Percentiles rank a stretch among this genome's conserved stretches.
Evolutionary conservation across 257 asterid genomes (phyloP).

Genomic region (Lycium ferocissimum): DNA sequence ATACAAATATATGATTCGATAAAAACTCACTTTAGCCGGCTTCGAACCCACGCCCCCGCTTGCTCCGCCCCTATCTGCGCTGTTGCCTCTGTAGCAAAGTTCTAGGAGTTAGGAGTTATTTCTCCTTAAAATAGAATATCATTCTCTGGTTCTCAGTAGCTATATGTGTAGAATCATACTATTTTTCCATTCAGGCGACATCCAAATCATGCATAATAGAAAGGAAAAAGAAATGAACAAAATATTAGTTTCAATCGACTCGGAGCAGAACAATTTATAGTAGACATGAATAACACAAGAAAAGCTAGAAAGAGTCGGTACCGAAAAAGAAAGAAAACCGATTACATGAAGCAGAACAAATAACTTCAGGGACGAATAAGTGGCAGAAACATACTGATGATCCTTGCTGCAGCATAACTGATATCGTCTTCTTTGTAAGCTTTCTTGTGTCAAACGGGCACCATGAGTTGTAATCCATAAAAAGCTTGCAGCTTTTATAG

Average conservation of each 20-base stretch:
- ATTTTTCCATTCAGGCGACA: neutral
- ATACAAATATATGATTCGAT: no score
- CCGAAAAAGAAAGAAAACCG: neutral
- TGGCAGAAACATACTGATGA: neutral
- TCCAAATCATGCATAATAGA: neutral
- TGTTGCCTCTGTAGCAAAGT: neutral
- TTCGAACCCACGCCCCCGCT: no score
- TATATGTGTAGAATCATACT: neutral
- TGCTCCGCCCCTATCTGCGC: neutral
- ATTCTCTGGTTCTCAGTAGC: neutral
- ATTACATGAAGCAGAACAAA: neutral
- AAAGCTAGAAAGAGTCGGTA: neutral
- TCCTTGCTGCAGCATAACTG: neutral
- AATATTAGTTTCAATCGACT: constrained; percentile 9
- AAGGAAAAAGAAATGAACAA: neutral
- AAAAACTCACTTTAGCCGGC: no score
- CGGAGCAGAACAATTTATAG: neutral
- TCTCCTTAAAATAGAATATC: neutral
- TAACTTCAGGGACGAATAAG: constrained; percentile 1
- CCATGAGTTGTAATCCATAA: neutral
- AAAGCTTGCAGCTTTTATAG: neutral
- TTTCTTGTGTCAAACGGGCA: neutral
- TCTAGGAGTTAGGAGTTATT: neutral
- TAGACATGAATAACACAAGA: neutral
- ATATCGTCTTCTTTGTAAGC: neutral